Evolutionary conservation across 345 rosid species (phyloP).

Genomic region (Leavenworthia alabamica): DNA sequence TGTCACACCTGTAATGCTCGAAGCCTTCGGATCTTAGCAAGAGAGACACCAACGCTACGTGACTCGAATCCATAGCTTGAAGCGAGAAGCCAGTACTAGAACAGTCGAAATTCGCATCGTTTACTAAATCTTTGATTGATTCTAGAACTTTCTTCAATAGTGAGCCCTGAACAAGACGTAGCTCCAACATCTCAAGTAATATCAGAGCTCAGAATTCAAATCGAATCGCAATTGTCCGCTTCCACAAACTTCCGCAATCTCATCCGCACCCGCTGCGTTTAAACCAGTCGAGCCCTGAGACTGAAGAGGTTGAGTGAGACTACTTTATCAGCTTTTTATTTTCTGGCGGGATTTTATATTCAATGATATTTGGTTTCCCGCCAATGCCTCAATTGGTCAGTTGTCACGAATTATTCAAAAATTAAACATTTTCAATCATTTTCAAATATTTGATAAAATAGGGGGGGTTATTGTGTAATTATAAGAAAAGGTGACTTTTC

Average conservation of each 20-base stretch:
- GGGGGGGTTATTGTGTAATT: neutral
- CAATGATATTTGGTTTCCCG: neutral
- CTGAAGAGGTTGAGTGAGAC: neutral
- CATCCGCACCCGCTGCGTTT: too few species aligned
- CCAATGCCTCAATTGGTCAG: neutral
- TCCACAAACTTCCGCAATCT: too few species aligned
- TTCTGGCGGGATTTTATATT: slow-evolving; percentile 17
- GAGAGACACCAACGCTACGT: slow-evolving; percentile 88
- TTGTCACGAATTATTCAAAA: neutral
- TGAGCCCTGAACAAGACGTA: slow-evolving; percentile 89
- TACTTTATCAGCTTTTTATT: neutral
- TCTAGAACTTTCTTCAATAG: slow-evolving; percentile 93
- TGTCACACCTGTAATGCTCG: slow-evolving; percentile 94
- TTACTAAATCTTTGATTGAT: slow-evolving; percentile 87
- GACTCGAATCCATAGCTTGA: slow-evolving; percentile 99
- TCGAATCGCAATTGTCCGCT: too few species aligned
- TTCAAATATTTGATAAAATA: too few species aligned
- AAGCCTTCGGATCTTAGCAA: slow-evolving; percentile 91
- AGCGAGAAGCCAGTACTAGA: slow-evolving; percentile 94
- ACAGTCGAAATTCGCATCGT: slow-evolving; percentile 95
- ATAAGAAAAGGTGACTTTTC: neutral
- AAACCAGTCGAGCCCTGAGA: too few species aligned
- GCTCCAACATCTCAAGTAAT: slow-evolving; percentile 55
- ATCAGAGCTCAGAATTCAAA: neutral
- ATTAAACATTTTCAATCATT: neutral